Conservation (phyloP, 805 yeast genomes). For the Wickerhamiella sorbophila region DNA sequence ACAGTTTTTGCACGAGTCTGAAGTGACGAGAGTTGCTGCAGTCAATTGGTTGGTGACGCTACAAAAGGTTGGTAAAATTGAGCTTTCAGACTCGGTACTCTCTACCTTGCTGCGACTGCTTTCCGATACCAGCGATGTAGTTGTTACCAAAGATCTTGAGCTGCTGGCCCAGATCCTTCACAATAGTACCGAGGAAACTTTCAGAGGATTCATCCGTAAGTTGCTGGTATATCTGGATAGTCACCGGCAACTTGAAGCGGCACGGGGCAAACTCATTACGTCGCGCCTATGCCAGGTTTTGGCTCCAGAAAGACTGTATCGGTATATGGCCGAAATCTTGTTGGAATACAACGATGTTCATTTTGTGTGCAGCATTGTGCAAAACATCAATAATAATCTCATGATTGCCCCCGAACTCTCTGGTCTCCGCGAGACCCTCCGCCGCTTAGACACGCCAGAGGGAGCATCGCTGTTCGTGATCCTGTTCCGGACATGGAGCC, state of each 20-base stretch:
- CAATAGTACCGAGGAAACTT: conserved; percentile 60
- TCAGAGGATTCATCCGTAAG: conserved; percentile 59
- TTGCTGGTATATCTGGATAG: conserved; percentile 54
- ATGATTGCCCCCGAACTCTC: conserved; percentile 74
- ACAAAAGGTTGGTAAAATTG: conserved; percentile 42
- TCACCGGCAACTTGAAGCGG: conserved; percentile 51
- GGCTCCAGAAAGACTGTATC: conserved; percentile 70
- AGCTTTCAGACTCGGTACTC: conserved; percentile 43
- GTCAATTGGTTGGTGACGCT: conserved; percentile 82
- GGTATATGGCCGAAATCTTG: conserved; percentile 63
- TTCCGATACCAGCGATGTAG: conserved; percentile 61
- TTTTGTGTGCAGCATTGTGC: conserved; percentile 70
- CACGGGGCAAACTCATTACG: conserved; percentile 69
- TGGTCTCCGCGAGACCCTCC: conserved; percentile 51
- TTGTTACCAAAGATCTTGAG: conserved; percentile 57
- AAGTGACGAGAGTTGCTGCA: conserved; percentile 67
- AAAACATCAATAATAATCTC: conserved; percentile 71
- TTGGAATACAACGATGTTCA: conserved; percentile 44
- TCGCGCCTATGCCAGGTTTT: conserved; percentile 70
- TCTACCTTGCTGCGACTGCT: conserved; percentile 64
- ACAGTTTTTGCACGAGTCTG: conserved; percentile 63
- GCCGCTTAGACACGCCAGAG: conserved; percentile 40
- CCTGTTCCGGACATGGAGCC: conserved; percentile 82
- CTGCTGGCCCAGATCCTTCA: conserved; percentile 58
- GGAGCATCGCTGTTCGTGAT: conserved; percentile 60